Percentiles rank a stretch among this genome's conserved stretches.
phyloP scores from a whole-genome alignment of 2,329 filamentous ascomycete genomes.

The Alternaria sp. region DNA sequence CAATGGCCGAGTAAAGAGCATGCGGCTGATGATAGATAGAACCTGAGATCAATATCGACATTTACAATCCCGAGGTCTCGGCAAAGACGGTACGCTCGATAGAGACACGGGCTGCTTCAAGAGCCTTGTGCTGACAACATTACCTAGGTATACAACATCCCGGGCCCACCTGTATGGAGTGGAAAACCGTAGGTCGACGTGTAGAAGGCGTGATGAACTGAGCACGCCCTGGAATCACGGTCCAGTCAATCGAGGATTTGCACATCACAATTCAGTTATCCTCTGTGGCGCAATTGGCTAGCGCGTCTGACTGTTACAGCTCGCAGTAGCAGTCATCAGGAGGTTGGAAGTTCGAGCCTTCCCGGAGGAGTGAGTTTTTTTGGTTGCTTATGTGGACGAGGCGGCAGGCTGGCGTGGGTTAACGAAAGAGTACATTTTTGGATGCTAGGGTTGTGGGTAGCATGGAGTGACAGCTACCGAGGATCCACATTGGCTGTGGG shows the following conservation, averaged over 20 bases:
- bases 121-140: background rate
- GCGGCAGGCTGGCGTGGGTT: background rate
- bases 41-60: slow-evolving; percentile 40
- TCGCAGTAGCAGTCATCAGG: slow-evolving; percentile 27
- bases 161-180: slow-evolving; percentile 21
- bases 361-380: slow-evolving; percentile 31
- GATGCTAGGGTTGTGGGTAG: background rate
- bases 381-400: background rate
- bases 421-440: background rate
- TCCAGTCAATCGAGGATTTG: background rate
- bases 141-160: slow-evolving; percentile 20
- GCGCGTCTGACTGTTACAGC: slow-evolving; percentile 66
- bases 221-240: background rate
- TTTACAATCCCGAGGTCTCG: slow-evolving; percentile 27
- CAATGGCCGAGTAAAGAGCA: background rate
- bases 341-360: slow-evolving; percentile 45
- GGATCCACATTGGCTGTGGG: background rate
- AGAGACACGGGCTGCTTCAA: background rate
- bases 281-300: slow-evolving; percentile 61
- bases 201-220: background rate
- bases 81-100: slow-evolving; percentile 27
- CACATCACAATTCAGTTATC: slow-evolving; percentile 23
- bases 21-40: slow-evolving; percentile 23
- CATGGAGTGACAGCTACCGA: background rate
- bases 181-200: background rate